phyloP scores from a whole-genome alignment of 2,329 filamentous ascomycete species.

The Fusarium multiceps region DNA sequence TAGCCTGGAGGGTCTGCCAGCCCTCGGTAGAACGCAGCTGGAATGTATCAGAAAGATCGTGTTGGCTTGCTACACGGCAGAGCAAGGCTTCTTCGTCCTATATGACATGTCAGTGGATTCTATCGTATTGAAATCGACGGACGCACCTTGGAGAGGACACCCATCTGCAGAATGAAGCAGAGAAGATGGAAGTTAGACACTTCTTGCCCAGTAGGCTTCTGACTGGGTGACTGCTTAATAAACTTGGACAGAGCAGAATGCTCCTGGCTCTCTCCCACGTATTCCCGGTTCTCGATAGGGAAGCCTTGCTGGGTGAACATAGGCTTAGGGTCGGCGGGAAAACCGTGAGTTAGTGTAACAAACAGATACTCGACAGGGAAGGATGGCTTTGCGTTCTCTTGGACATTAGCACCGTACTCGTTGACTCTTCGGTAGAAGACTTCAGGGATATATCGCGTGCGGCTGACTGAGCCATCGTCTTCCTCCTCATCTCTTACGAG shows the following conservation, averaged over 20 bases:
- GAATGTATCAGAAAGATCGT: constrained; percentile 83
- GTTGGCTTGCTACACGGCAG: constrained; percentile 83
- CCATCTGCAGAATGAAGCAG: constrained; percentile 84
- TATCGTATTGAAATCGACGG: background rate
- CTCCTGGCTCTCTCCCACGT: constrained; percentile 88
- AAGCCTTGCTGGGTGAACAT: constrained; percentile 80
- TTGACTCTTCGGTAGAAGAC: constrained; percentile 97
- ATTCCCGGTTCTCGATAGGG: constrained; percentile 90
- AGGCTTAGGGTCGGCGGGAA: constrained; percentile 83
- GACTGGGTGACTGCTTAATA: constrained; percentile 70
- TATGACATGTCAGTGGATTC: constrained; percentile 5
- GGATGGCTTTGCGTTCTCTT: constrained; percentile 95
- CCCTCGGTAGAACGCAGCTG: constrained; percentile 87
- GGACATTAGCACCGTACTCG: constrained; percentile 95
- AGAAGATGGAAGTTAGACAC: constrained; percentile 95
- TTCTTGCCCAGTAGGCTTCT: constrained; percentile 70
- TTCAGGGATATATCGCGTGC: constrained; percentile 91
- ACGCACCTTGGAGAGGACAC: constrained; percentile 84
- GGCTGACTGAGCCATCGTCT: constrained; percentile 74
- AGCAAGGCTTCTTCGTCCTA: constrained; percentile 91
- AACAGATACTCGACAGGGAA: constrained; percentile 98
- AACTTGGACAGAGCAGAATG: constrained; percentile 74
- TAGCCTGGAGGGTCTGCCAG: constrained; percentile 93
- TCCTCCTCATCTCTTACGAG: constrained; percentile 93
- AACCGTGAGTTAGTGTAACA: constrained; percentile 95